A percentile compares a stretch with the other conserved stretches of the same genome.
Evolutionary conservation across 345 rosid species (phyloP).

Genomic region (Citrus trifoliata): DNA sequence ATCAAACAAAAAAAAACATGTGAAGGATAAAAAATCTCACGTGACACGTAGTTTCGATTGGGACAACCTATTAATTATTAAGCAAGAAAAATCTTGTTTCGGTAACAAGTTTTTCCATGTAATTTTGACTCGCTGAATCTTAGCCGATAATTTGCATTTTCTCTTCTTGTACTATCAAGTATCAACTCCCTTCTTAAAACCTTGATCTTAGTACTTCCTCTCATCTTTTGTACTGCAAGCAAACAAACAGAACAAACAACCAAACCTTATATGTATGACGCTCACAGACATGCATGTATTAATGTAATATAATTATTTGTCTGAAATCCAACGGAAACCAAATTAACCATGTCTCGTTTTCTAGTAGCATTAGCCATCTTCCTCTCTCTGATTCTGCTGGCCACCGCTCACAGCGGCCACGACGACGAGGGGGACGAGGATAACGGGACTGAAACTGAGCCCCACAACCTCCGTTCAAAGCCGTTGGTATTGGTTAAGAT

Average conservation of each 20-base stretch:
- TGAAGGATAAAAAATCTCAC: not conserved
- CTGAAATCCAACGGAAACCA: not conserved
- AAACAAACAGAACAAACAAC: not conserved
- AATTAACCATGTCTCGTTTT: constrained; percentile 32
- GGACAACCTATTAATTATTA: not conserved
- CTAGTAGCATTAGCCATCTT: constrained; percentile 30
- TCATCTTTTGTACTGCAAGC: not conserved
- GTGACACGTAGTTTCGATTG: not conserved
- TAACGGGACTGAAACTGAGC: constrained; percentile 13
- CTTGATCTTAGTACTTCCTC: not conserved
- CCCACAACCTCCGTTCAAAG: constrained; percentile 43
- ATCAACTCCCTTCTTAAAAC: not conserved
- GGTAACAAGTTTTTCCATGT: too few relatives aligned
- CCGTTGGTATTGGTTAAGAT: constrained; percentile 54
- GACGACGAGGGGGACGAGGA: constrained; percentile 27
- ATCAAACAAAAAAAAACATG: not conserved
- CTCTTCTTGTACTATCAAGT: not conserved
- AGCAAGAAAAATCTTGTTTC: too few relatives aligned
- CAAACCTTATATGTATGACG: not conserved
- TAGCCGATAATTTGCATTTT: too few relatives aligned
- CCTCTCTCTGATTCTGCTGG: constrained; percentile 44
- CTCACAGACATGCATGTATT: not conserved
- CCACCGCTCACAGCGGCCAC: constrained; percentile 48
- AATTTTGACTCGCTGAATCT: too few relatives aligned
- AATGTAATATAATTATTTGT: not conserved